Conservation (phyloP, 1,284 basidiomycete species). For the Irpex sp. region DNA sequence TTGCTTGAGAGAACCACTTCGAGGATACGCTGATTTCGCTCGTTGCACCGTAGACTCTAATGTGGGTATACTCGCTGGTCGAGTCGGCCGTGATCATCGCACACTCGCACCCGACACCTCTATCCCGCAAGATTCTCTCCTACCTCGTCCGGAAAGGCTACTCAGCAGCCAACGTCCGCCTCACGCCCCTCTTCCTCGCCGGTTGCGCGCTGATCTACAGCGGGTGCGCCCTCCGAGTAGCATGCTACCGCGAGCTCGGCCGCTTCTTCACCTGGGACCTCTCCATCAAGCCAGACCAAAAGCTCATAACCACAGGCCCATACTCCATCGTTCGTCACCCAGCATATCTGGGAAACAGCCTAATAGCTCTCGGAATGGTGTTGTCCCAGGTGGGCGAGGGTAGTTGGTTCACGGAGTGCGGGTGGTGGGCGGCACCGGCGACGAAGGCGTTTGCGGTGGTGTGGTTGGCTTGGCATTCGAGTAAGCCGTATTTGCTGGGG, state of each 20-base stretch:
- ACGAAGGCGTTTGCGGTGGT: not conserved
- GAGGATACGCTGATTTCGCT: not conserved
- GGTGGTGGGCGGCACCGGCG: not conserved
- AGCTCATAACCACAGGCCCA: not conserved
- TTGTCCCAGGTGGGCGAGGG: conserved; percentile 1
- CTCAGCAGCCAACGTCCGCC: not conserved
- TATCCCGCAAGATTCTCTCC: not conserved
- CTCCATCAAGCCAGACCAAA: conserved; percentile 2
- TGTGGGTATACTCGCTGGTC: not conserved
- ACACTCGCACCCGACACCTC: not conserved
- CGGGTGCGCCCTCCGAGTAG: not conserved
- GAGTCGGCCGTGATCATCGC: conserved; percentile 1
- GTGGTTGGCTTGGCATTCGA: not conserved
- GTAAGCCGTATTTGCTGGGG: not conserved
- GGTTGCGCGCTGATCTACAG: not conserved
- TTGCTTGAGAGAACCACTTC: not conserved
- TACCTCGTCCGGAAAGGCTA: not conserved
- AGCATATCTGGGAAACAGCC: not conserved
- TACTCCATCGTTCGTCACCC: conserved; percentile 8
- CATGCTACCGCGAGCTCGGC: conserved; percentile 5
- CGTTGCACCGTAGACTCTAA: not conserved
- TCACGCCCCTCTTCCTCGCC: conserved; percentile 2
- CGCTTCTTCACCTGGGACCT: conserved; percentile 9
- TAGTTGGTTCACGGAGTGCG: conserved; percentile 9
- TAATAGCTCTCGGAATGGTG: not conserved